These are phyloP conservation scores for Tolypocladium ovalisporum DNA, from an alignment of 2,329 filamentous ascomycete genomes.

Conservation along the genomic window DNA sequence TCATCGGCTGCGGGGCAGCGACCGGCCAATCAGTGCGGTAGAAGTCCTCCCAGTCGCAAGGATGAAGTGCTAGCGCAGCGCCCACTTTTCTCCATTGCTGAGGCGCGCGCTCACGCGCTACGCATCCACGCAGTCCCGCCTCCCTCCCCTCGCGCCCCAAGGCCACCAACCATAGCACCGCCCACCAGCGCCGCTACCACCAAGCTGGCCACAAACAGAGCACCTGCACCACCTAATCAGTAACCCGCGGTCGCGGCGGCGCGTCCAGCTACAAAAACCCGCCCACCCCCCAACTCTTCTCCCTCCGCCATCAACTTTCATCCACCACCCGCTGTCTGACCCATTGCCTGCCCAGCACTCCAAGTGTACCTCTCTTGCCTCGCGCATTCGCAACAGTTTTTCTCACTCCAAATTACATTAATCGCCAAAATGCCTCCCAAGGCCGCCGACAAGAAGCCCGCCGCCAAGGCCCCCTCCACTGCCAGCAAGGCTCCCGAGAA, in stretches of 20 bases:
- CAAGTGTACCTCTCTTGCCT: constrained; percentile 1
- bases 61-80: not conserved
- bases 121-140: not conserved
- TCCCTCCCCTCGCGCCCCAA: not conserved
- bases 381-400: constrained; percentile 4
- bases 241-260: constrained; percentile 38
- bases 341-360: constrained; percentile 10
- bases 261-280: constrained; percentile 53
- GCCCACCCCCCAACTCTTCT: constrained; percentile 38
- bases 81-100: not conserved
- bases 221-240: constrained; percentile 34
- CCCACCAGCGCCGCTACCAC: constrained; percentile 6
- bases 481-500: constrained; percentile 69
- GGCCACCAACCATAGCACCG: not conserved
- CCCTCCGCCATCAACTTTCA: constrained; percentile 34
- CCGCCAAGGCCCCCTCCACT: constrained; percentile 84
- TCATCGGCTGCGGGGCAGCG: not conserved
- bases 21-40: not conserved
- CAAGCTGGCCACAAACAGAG: constrained; percentile 9
- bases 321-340: constrained; percentile 23
- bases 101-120: not conserved
- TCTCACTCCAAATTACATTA: constrained; percentile 7
- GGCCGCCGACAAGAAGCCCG: constrained; percentile 97
- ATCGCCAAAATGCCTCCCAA: constrained; percentile 84
- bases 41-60: not conserved